These are phyloP conservation scores for Leccinum aurantiacum DNA, from an alignment of 768 basidiomycete species.

Conservation along the genomic window DNA sequence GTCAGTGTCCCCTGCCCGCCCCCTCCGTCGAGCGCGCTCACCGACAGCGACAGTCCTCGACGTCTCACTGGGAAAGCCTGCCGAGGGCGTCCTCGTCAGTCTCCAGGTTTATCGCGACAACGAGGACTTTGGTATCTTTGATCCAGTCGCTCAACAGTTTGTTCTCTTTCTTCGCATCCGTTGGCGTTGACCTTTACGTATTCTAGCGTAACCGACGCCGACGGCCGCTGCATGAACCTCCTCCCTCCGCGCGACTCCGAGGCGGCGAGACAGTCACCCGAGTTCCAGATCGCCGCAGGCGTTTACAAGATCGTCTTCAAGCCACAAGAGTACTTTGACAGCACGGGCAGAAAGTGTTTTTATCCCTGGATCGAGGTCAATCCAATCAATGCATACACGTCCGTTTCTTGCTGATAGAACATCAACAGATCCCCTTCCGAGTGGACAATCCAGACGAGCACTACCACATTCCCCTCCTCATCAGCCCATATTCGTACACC, in stretches of 20 bases:
- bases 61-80: conserved; percentile 80
- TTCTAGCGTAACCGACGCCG: conserved; percentile 69
- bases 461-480: conserved; percentile 88
- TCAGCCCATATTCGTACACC: conserved; percentile 89
- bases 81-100: conserved; percentile 60
- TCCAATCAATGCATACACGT: conserved; percentile 7
- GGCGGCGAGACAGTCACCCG: conserved; percentile 41
- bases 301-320: conserved; percentile 86
- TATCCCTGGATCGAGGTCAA: conserved; percentile 91
- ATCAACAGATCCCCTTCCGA: conserved; percentile 69
- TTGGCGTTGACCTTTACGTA: neutral
- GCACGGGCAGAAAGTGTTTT: conserved; percentile 63
- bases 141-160: conserved; percentile 63
- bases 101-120: conserved; percentile 53
- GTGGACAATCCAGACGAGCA: conserved; percentile 75
- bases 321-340: conserved; percentile 79
- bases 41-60: conserved; percentile 66
- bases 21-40: neutral
- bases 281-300: conserved; percentile 42
- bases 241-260: conserved; percentile 54
- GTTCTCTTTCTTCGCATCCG: neutral
- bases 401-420: conserved; percentile 7
- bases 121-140: conserved; percentile 46
- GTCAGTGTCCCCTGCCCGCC: conserved; percentile 38
- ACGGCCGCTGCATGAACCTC: conserved; percentile 83